phyloP scores from a whole-genome alignment of 2,329 filamentous ascomycete genomes.

The Cercospora zeae-maydis region DNA sequence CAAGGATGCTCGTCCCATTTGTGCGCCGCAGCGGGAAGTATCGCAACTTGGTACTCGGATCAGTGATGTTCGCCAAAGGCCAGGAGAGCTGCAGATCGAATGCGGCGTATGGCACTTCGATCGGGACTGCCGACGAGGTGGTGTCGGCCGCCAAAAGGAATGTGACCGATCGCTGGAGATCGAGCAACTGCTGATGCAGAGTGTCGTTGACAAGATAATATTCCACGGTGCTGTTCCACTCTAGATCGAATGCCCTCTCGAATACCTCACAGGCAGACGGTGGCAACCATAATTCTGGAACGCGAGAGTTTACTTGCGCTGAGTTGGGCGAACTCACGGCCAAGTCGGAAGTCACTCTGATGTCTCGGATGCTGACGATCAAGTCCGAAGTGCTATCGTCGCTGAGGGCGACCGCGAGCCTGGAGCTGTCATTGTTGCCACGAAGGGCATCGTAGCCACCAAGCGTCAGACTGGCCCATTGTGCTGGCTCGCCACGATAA shows the following conservation, averaged over 20 bases:
- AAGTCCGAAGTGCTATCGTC: conserved; percentile 26
- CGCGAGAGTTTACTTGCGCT: conserved; percentile 41
- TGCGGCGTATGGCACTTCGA: conserved; percentile 32
- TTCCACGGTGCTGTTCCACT: conserved; percentile 37
- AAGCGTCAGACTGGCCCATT: conserved; percentile 29
- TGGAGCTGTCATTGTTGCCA: conserved; percentile 39
- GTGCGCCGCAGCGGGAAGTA: conserved; percentile 32
- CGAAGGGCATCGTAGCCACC: conserved; percentile 44
- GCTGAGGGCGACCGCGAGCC: conserved; percentile 34
- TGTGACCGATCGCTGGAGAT: conserved; percentile 36
- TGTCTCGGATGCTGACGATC: conserved; percentile 20
- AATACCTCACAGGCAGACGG: conserved; percentile 38
- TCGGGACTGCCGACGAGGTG: conserved; percentile 3
- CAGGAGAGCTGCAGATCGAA: conserved; percentile 28
- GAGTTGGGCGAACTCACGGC: conserved; percentile 38
- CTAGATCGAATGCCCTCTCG: conserved; percentile 41
- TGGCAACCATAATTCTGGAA: conserved; percentile 43
- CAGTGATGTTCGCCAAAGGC: conserved; percentile 11
- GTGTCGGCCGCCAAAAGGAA: conserved; percentile 29
- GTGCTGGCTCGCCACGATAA: not conserved
- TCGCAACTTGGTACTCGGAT: conserved; percentile 40
- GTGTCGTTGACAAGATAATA: conserved; percentile 42
- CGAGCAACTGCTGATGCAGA: conserved; percentile 34
- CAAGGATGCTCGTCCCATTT: conserved; percentile 25
- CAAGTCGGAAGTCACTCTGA: conserved; percentile 26